phyloP scores from a whole-genome alignment of 106 monocot species.

The Agapanthus africanus region DNA sequence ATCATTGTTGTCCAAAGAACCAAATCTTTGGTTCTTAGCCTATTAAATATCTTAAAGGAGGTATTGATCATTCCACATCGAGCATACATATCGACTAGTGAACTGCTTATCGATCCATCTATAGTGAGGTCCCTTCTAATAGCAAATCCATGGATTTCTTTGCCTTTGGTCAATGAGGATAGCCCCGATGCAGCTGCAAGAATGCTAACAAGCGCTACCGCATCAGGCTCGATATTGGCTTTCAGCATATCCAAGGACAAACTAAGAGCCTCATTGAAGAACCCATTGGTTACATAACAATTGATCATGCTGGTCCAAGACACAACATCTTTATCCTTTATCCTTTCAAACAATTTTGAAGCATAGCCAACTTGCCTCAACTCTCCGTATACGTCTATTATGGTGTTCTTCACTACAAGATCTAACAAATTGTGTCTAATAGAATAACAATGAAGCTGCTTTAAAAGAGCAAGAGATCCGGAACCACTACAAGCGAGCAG shows the following conservation, averaged over 20 bases:
- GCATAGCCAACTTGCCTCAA: constrained; percentile 41
- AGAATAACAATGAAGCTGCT: constrained; percentile 54
- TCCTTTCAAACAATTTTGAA: constrained; percentile 23
- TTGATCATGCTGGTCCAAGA: constrained; percentile 71
- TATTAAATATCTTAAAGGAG: constrained; percentile 38
- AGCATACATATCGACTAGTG: constrained; percentile 74
- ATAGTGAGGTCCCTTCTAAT: constrained; percentile 25
- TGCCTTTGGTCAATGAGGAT: constrained; percentile 53
- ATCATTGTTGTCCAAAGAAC: constrained; percentile 64
- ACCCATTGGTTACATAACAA: constrained; percentile 37
- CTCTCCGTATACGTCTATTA: constrained; percentile 58
- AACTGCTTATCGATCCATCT: constrained; percentile 22
- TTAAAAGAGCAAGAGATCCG: constrained; percentile 23
- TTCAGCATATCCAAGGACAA: constrained; percentile 36
- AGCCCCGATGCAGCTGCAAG: constrained; percentile 38
- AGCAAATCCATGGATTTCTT: constrained; percentile 62
- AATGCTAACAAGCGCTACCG: constrained; percentile 35
- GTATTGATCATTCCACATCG: constrained; percentile 47
- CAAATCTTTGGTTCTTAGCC: constrained; percentile 35
- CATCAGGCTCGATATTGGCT: constrained; percentile 34
- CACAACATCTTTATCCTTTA: constrained; percentile 50
- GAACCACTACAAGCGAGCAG: constrained; percentile 42
- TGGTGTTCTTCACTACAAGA: constrained; percentile 45
- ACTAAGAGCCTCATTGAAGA: constrained; percentile 38
- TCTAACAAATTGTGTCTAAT: constrained; percentile 42